Percentiles rank a stretch among this genome's conserved stretches.
phyloP scores from a whole-genome alignment of 176 grass and related monocot genomes.

The Oryza meyeriana region DNA sequence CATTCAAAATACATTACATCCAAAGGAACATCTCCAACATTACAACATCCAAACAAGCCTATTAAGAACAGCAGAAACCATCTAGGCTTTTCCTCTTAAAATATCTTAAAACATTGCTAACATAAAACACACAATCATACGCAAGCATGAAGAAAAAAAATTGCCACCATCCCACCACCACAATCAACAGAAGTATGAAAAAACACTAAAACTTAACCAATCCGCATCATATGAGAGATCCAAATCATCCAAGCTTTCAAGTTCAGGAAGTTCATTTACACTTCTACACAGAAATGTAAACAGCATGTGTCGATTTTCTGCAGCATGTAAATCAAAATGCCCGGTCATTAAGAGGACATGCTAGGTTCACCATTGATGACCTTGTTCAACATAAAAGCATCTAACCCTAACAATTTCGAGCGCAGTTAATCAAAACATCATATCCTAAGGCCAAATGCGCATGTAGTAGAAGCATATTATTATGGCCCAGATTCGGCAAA shows the following conservation, averaged over 20 bases:
- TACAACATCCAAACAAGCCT: neutral
- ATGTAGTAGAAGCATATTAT: too few species aligned
- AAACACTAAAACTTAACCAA: neutral
- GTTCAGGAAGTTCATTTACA: neutral
- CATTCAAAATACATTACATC: neutral
- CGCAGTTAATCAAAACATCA: too few species aligned
- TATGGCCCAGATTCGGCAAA: neutral
- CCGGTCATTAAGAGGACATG: too few species aligned
- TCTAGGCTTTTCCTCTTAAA: neutral
- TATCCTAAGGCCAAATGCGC: too few species aligned
- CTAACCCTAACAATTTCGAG: neutral
- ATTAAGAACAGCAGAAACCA: neutral
- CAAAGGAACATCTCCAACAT: neutral
- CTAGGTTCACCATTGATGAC: too few species aligned
- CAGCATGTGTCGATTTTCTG: neutral
- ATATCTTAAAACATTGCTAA: neutral
- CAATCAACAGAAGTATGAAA: neutral
- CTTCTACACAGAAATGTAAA: neutral
- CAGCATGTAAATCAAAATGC: neutral
- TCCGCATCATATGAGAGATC: neutral
- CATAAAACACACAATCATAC: neutral
- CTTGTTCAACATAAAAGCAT: neutral
- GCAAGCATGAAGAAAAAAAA: neutral
- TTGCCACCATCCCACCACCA: neutral
- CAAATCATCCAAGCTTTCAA: neutral